phyloP scores from a whole-genome alignment of 257 asterid species.

The Hygrophila difformis region DNA sequence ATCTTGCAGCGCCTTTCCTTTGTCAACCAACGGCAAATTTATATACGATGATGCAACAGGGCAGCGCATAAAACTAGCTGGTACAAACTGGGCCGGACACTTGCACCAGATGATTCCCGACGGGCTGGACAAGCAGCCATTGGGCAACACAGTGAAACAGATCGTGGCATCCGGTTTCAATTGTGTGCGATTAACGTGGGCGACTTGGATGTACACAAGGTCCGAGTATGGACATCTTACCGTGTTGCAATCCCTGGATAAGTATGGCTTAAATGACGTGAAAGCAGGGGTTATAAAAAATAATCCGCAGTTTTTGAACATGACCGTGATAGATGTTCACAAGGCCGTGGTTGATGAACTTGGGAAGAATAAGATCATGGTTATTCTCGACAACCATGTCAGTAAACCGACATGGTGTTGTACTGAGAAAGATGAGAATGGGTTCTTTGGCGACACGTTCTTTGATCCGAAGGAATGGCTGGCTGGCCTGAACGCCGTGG shows the following conservation, averaged over 20 bases:
- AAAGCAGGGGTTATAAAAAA: conserved; percentile 21
- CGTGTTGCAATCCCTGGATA: conserved; percentile 18
- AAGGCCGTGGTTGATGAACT: conserved; percentile 37
- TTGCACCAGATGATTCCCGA: conserved; percentile 54
- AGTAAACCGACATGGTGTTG: conserved; percentile 72
- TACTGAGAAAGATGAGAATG: conserved; percentile 48
- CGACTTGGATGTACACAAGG: conserved; percentile 49
- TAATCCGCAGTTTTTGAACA: conserved; percentile 27
- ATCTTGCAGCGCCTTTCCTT: no score
- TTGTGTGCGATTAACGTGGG: conserved; percentile 63
- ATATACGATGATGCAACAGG: conserved; percentile 34
- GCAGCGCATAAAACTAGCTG: conserved; percentile 38
- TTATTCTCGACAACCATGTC: conserved; percentile 61
- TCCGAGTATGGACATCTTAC: conserved; percentile 14
- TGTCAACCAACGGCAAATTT: conserved; percentile 50
- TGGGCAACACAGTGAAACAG: conserved; percentile 18
- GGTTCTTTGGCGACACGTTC: conserved; percentile 55
- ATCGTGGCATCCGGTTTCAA: conserved; percentile 47
- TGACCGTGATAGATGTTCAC: conserved; percentile 42
- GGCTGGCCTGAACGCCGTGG: conserved; percentile 31
- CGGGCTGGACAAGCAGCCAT: conserved; percentile 39
- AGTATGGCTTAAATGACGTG: conserved; percentile 28
- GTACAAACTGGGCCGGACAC: conserved; percentile 58
- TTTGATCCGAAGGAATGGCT: conserved; percentile 67
- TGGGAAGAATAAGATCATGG: conserved; percentile 34